These are phyloP conservation scores for Diplodia intermedia DNA, from an alignment of 2,329 filamentous ascomycete species.

Conservation along the genomic window DNA sequence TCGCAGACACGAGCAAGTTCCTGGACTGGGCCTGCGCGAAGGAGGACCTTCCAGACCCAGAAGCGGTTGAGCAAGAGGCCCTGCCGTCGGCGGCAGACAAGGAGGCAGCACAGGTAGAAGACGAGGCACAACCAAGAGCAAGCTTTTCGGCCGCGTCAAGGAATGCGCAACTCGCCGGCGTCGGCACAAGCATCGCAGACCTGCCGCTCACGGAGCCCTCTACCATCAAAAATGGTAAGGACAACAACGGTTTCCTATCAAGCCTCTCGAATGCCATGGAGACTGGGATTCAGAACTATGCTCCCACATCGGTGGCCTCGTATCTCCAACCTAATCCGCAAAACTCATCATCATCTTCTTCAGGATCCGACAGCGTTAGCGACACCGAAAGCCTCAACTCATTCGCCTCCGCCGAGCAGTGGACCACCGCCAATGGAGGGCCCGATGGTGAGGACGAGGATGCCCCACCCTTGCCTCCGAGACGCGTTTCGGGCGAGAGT, in stretches of 20 bases:
- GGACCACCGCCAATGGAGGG: slow-evolving; percentile 43
- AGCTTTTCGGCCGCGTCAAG: slow-evolving; percentile 42
- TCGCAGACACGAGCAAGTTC: slow-evolving; percentile 80
- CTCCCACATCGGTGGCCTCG: slow-evolving; percentile 28
- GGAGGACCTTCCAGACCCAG: slow-evolving; percentile 50
- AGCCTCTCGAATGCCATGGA: slow-evolving; percentile 13
- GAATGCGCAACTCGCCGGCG: slow-evolving; percentile 47
- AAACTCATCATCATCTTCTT: slow-evolving; percentile 39
- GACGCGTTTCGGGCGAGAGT: slow-evolving; percentile 31
- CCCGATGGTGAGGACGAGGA: not conserved
- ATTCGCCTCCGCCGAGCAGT: slow-evolving; percentile 55
- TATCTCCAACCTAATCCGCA: slow-evolving; percentile 26
- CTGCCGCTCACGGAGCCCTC: slow-evolving; percentile 37
- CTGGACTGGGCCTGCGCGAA: slow-evolving; percentile 74
- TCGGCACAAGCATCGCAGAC: slow-evolving; percentile 47
- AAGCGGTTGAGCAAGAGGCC: slow-evolving; percentile 41
- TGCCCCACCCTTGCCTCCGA: not conserved
- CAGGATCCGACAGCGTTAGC: slow-evolving; percentile 37
- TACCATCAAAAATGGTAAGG: slow-evolving; percentile 32
- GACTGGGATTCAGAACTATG: slow-evolving; percentile 31
- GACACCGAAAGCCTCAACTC: slow-evolving; percentile 37
- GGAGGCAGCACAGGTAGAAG: not conserved
- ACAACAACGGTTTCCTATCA: slow-evolving; percentile 32
- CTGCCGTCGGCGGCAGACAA: not conserved
- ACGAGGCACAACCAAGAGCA: slow-evolving; percentile 8